Evolutionary conservation across 2,329 filamentous ascomycete genomes (phyloP).

Genomic region (Talaromyces sp.): DNA sequence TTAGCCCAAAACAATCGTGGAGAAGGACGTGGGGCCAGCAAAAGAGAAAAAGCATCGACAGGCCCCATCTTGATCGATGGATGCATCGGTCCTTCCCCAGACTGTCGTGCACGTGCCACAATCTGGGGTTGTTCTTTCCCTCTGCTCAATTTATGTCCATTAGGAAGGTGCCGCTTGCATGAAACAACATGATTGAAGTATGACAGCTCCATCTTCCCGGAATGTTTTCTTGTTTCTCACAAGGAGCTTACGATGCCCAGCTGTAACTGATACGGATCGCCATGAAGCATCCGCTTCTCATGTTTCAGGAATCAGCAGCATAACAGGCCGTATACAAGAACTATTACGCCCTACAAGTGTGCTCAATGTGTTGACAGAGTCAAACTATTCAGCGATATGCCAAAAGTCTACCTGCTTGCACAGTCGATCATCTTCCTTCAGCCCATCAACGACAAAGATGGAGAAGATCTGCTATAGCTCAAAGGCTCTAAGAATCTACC

Average conservation of each 20-base stretch:
- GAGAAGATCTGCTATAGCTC: slow-evolving; percentile 1
- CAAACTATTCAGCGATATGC: not conserved
- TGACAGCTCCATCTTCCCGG: not conserved
- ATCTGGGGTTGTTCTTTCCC: not conserved
- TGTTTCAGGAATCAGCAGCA: not conserved
- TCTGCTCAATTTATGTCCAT: not conserved
- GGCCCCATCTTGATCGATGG: not conserved
- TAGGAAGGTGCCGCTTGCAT: not conserved
- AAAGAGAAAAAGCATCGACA: not conserved
- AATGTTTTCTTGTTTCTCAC: not conserved
- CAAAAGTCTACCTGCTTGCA: not conserved
- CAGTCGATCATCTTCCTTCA: not conserved
- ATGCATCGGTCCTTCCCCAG: not conserved
- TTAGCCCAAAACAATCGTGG: not conserved
- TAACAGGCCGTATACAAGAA: not conserved
- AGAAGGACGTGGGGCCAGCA: slow-evolving; percentile 4
- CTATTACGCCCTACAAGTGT: not conserved
- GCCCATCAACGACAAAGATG: not conserved
- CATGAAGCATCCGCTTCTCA: not conserved
- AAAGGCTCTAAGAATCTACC: not conserved
- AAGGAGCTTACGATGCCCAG: not conserved
- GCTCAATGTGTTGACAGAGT: not conserved
- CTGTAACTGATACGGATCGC: not conserved
- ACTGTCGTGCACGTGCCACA: slow-evolving; percentile 7
- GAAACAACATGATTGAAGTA: not conserved